Evolutionary conservation across 148 eudicot genomes (phyloP), one percentile per base, ranked within the genome.

Genomic region (Amaranthus palmeri): DNA sequence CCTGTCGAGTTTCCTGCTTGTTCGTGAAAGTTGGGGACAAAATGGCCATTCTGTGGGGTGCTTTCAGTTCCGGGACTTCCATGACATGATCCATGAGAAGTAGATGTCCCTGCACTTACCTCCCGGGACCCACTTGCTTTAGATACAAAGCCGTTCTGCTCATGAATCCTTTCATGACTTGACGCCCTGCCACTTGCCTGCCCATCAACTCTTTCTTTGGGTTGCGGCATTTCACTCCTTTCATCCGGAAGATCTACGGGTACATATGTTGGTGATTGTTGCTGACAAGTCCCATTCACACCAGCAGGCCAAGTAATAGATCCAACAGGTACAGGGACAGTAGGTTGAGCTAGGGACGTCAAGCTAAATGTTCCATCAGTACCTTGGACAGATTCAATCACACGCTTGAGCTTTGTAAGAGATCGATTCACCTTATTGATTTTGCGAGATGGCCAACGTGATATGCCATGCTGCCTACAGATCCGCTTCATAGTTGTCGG

Each of bases 311-410:
- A 87, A 60, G 88, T 73, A 68, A 82, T 67, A 47, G 85, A 76
- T 49, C 86, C 84, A 58, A 79, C 88, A 69, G 80, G 68, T 51
- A 83, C 88, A 10, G 95, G 92, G 56, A 76, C 69, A 46, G 88
- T 77, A 69, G 78, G 85, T 46, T 85, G 74, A 65, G 84, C 84
- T n/a, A 91, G 68, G 17, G 92, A 82, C 72, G 90, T 83, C 81
- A 86, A 78, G 80, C 80, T 81, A 73, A 90, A 87, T 61, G 95
- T 66, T 65, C 90, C 88, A 74, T 91, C 96, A 58, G 86, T 81
- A 57, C 95, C 98, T 80, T 86, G 96, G n/a, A 91, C 98, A n/a
- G 98, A 93, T 83, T 93, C 92, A 7, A 93, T 93, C 71, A 86
- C 95, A 65, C 83, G 89, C 88, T 90, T 86, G 62, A 84, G 87